Conservation (phyloP, 2,329 filamentous ascomycete species). For the Biscogniauxia mediterranea region DNA sequence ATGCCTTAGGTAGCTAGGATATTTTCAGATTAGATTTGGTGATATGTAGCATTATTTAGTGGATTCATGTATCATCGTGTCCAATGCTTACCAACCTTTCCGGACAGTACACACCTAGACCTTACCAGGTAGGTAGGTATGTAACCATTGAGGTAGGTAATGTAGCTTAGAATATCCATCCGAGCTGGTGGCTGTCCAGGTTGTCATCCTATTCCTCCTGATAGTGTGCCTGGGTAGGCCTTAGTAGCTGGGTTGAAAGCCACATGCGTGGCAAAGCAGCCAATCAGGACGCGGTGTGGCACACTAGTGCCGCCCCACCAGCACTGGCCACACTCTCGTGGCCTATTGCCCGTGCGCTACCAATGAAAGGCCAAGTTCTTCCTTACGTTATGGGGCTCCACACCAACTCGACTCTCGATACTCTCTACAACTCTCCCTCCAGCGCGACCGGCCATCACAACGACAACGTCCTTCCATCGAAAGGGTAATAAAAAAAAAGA, state of each 20-base stretch:
- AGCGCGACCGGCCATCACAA: conserved; percentile 22
- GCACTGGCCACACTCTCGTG: conserved; percentile 1
- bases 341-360: not conserved
- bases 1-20: not conserved
- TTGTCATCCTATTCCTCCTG: not conserved
- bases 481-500: not conserved
- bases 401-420: not conserved
- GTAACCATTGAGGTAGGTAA: too few relatives aligned
- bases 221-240: not conserved
- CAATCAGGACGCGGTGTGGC: not conserved
- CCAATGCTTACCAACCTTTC: not conserved
- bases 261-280: not conserved
- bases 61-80: not conserved
- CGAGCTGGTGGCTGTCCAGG: not conserved
- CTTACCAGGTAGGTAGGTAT: not conserved
- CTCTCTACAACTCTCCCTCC: conserved; percentile 8
- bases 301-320: not conserved
- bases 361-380: not conserved
- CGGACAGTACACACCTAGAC: not conserved
- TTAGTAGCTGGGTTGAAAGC: conserved; percentile 1
- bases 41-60: not conserved
- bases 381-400: not conserved
- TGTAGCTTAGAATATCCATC: not conserved
- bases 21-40: not conserved
- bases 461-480: conserved; percentile 21